These are phyloP conservation scores for Bisporella sp. DNA, from an alignment of 2,329 filamentous ascomycete species.

Conservation along the genomic window DNA sequence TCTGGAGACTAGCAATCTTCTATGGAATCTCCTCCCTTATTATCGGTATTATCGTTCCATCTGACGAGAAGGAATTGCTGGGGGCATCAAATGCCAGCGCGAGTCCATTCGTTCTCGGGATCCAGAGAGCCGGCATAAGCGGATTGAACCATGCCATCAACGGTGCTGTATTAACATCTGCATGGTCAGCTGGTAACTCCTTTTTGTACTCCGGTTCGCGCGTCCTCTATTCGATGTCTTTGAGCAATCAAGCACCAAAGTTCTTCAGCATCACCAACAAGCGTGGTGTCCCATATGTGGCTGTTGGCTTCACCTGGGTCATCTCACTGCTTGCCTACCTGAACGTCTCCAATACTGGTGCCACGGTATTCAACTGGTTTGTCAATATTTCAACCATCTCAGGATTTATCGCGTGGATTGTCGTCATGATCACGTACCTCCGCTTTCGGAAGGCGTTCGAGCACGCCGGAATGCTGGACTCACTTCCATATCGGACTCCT, in stretches of 20 bases:
- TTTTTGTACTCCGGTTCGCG: conserved; percentile 46
- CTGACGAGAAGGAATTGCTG: conserved; percentile 41
- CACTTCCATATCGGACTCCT: conserved; percentile 44
- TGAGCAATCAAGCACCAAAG: conserved; percentile 43
- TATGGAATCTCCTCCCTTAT: conserved; percentile 50
- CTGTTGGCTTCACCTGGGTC: conserved; percentile 35
- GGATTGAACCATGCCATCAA: conserved; percentile 47
- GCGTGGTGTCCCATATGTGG: conserved; percentile 42
- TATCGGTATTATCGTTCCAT: conserved; percentile 53
- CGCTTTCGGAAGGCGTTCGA: conserved; percentile 46
- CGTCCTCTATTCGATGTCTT: conserved; percentile 44
- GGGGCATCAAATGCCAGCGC: conserved; percentile 39
- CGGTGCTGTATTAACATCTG: conserved; percentile 46
- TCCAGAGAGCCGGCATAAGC: conserved; percentile 41
- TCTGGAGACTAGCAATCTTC: conserved; percentile 56
- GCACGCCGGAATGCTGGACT: conserved; percentile 34
- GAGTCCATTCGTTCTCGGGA: conserved; percentile 41
- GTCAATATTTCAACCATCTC: conserved; percentile 47
- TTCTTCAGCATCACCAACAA: conserved; percentile 44
- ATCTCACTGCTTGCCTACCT: conserved; percentile 42
- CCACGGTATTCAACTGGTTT: conserved; percentile 48
- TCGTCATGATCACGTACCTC: conserved; percentile 47
- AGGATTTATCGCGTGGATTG: conserved; percentile 43
- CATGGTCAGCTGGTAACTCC: conserved; percentile 48
- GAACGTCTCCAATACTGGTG: conserved; percentile 35